Evolutionary conservation across 805 yeast species (phyloP).

Genomic region (Komagataella ulmi): DNA sequence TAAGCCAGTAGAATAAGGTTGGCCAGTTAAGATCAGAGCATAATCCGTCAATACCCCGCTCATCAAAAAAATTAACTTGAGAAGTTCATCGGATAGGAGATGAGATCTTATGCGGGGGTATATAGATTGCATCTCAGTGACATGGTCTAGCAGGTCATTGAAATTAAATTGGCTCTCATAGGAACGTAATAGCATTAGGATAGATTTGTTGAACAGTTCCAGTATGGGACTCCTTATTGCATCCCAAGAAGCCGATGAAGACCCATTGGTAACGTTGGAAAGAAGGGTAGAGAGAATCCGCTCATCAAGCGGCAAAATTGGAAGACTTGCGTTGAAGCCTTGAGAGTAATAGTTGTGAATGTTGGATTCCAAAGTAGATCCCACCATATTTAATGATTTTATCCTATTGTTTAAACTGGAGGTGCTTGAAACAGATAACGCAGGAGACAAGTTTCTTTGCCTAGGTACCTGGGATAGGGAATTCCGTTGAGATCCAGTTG

Average conservation of each 20-base stretch:
- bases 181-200: background rate
- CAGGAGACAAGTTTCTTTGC: background rate
- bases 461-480: background rate
- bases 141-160: constrained; percentile 12
- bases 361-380: constrained; percentile 17
- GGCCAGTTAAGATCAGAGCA: constrained; percentile 44
- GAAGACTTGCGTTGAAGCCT: constrained; percentile 28
- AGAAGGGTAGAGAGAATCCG: constrained; percentile 11
- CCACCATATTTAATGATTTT: constrained; percentile 9
- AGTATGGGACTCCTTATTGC: constrained; percentile 10
- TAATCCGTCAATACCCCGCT: constrained; percentile 37
- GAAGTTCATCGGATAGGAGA: constrained; percentile 7
- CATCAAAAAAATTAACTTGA: constrained; percentile 20
- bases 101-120: background rate
- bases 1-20: constrained; percentile 42
- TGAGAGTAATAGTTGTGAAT: constrained; percentile 26
- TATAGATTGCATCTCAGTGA: background rate
- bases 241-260: constrained; percentile 12
- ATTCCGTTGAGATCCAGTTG: background rate
- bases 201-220: constrained; percentile 22
- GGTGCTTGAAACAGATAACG: constrained; percentile 5
- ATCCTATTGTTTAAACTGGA: constrained; percentile 12
- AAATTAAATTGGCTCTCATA: constrained; percentile 9
- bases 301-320: constrained; percentile 26
- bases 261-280: constrained; percentile 12